Percentiles rank a stretch among this genome's conserved stretches.
Conservation (phyloP, 2,329 filamentous ascomycete genomes). For the Sclerotinia minor region DNA sequence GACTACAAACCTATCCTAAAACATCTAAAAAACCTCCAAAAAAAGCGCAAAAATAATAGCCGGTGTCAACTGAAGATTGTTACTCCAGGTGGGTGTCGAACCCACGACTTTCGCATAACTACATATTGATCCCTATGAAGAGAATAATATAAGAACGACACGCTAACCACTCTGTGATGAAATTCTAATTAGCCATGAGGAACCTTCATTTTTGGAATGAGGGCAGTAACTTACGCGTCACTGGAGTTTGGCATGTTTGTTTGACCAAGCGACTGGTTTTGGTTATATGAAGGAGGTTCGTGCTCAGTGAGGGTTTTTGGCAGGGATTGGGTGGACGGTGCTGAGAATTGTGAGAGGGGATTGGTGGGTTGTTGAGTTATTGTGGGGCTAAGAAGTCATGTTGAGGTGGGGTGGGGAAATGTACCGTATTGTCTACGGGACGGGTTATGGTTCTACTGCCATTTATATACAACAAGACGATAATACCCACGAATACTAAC, state of each 20-base stretch:
- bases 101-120: constrained; percentile 41
- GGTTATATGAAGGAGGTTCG: neutral
- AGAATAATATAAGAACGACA: constrained; percentile 42
- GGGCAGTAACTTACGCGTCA: constrained; percentile 37
- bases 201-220: constrained; percentile 26
- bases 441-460: too few species aligned
- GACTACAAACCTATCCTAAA: too few species aligned
- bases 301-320: neutral
- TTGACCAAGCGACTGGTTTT: neutral
- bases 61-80: constrained; percentile 17
- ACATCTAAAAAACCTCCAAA: neutral
- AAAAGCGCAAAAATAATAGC: neutral
- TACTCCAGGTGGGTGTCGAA: constrained; percentile 40
- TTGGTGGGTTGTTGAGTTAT: neutral
- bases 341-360: accelerated
- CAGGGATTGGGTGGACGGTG: neutral
- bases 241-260: constrained; percentile 31
- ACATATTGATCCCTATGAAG: constrained; percentile 37
- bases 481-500: neutral
- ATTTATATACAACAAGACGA: accelerated
- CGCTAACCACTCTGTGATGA: constrained; percentile 40
- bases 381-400: neutral
- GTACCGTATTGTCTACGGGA: too few species aligned
- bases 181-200: constrained; percentile 31
- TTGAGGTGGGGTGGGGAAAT: neutral